These are phyloP conservation scores for Cladosporium sp. DNA, from an alignment of 2,329 filamentous ascomycete genomes.

Conservation along the genomic window DNA sequence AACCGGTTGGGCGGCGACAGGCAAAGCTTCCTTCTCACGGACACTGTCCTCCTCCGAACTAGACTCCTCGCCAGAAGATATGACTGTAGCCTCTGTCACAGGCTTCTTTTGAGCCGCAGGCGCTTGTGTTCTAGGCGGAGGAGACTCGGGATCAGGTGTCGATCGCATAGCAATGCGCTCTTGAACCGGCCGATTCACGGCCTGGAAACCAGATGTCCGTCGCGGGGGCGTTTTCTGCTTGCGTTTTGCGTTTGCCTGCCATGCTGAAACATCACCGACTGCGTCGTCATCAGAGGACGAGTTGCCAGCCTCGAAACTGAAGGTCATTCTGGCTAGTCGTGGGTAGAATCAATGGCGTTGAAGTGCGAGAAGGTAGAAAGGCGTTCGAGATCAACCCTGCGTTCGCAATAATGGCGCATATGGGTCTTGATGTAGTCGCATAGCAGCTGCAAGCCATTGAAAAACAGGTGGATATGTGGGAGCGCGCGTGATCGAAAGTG, in stretches of 20 bases:
- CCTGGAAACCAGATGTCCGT: conserved; percentile 12
- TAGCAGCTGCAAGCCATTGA: no score
- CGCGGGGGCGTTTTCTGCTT: conserved; percentile 3
- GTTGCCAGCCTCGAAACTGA: conserved; percentile 23
- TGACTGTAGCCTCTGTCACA: not conserved
- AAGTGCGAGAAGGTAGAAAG: no score
- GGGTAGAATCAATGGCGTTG: no score
- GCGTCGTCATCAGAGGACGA: conserved; percentile 24
- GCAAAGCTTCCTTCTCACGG: not conserved
- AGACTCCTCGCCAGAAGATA: conserved; percentile 8
- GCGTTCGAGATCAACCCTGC: no score
- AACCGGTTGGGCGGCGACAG: not conserved
- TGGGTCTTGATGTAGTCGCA: no score
- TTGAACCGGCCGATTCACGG: conserved; percentile 4
- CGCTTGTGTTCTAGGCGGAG: not conserved
- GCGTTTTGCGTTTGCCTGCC: conserved; percentile 18
- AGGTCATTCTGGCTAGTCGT: conserved; percentile 16
- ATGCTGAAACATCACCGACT: conserved; percentile 22
- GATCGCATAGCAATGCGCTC: conserved; percentile 3
- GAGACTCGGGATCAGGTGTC: conserved; percentile 11
- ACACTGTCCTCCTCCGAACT: conserved; percentile 4
- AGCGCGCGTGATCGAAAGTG: no score
- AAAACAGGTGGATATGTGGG: no score
- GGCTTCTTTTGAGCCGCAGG: conserved; percentile 21
- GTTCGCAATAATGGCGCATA: no score